Evolutionary conservation across 306 rosid genomes (phyloP), one percentile per base, ranked within the genome.

Genomic region (Erythrophleum fordii): DNA sequence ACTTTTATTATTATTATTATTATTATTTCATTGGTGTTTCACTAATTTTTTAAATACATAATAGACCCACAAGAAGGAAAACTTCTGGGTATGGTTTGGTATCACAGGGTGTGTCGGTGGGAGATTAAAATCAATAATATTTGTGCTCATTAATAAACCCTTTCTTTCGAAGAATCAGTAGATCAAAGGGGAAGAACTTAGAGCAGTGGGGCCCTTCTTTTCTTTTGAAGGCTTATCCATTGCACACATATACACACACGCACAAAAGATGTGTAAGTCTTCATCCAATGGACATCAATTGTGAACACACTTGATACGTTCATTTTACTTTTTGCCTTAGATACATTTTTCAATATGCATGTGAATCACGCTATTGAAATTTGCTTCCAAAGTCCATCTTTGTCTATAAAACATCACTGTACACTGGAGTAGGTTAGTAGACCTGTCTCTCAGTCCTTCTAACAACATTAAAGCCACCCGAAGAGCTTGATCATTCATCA

Each of bases 61-160:
- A 48, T 12, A 72, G 86, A 52, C 81, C 81, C 85, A 83, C 83
- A 39, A 39, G 1, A 28, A 35, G 48, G 25, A 64, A 66, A 71
- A 62, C 86, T 72, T 80, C 42, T 66, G 76, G 58, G 51, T 31
- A 13, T 80, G 83, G 75, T 59, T 83, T 80, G 83, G 86, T 23
- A 72, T 39, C 49, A 35, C 42, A 29, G 71, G 20, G 20, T 61
- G 85, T 86, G 90, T 86, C 90, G 90, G 90, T 86, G 89, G 83
- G 78, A 74, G 72, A 51, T 80, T 35, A 67, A 67, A 56, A 76
- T 72, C 60, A 48, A 22, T 2, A 18, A 59, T 39, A 7, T 39
- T 3, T 11, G 18, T 8, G 41, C 6, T 31, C 8, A 22, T 5
- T 28, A 56, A 56, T 56, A 3, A 3, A 8, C 62, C 13, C 31